Percentiles rank a stretch among this genome's conserved stretches.
phyloP scores from a whole-genome alignment of 2,329 filamentous ascomycete genomes.

The Hypoxylon sp. region DNA sequence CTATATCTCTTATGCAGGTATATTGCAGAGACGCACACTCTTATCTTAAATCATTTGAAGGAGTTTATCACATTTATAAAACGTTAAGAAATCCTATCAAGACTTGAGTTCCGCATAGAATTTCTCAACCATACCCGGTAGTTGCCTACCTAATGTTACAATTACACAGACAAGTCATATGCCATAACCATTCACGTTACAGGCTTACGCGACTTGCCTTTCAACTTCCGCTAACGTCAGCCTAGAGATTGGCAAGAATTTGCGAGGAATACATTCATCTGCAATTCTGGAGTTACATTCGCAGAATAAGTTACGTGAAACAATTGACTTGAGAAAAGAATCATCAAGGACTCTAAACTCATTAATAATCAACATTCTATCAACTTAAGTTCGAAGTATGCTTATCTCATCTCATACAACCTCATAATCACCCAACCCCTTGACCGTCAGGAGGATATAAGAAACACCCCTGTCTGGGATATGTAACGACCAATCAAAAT shows the following conservation, averaged over 20 bases:
- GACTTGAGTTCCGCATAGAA: neutral
- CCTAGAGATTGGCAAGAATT: neutral
- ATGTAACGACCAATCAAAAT: neutral
- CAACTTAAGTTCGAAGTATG: neutral
- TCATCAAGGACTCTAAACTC: neutral
- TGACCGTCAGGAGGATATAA: neutral
- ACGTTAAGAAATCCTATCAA: neutral
- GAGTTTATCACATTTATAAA: slow-evolving; percentile 3
- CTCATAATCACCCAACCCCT: neutral
- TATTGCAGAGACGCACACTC: neutral
- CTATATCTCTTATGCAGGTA: neutral
- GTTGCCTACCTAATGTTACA: neutral
- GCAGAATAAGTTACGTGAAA: neutral
- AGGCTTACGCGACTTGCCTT: slow-evolving; percentile 1
- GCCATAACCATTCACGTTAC: neutral
- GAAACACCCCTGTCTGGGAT: neutral
- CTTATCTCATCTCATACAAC: slow-evolving; percentile 4
- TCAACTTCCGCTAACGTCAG: slow-evolving; percentile 4
- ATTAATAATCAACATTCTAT: neutral
- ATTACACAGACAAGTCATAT: neutral
- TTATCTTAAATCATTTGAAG: neutral
- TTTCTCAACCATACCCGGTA: neutral
- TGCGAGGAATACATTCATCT: neutral
- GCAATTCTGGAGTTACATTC: neutral
- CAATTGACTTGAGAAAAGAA: neutral